Percentiles rank a stretch among this genome's conserved stretches.
Evolutionary conservation across 331 rosid species (phyloP).

Genomic region (Rosa hybrid): DNA sequence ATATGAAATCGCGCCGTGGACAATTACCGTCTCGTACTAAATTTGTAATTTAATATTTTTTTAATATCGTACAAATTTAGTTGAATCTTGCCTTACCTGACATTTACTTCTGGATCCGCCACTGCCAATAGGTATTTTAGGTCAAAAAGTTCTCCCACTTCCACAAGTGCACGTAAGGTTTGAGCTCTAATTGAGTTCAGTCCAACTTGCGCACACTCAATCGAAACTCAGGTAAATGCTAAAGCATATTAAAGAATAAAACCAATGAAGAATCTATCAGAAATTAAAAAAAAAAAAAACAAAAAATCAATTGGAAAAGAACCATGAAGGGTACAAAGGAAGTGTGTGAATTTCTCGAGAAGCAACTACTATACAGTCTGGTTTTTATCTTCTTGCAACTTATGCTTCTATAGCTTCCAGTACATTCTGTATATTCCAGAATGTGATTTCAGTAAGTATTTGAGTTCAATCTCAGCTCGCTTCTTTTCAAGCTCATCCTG

Average conservation of each 20-base stretch:
- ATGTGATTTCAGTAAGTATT: neutral
- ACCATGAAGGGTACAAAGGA: neutral
- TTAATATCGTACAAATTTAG: no score
- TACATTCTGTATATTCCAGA: neutral
- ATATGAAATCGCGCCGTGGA: no score
- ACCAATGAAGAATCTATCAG: neutral
- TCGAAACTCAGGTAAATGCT: neutral
- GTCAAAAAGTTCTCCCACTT: conserved; percentile 12
- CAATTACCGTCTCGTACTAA: no score
- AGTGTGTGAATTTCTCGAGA: neutral
- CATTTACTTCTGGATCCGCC: no score
- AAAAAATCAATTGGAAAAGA: neutral
- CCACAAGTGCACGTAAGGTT: neutral
- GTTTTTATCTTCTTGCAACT: neutral
- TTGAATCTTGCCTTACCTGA: no score
- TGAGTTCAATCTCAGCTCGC: neutral
- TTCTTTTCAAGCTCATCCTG: neutral
- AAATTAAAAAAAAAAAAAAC: neutral
- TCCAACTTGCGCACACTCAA: conserved; percentile 3
- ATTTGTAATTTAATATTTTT: no score
- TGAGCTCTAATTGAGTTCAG: neutral
- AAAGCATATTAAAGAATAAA: neutral
- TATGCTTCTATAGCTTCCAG: neutral
- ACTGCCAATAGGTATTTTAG: neutral
- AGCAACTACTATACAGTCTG: neutral